Evolutionary conservation across 1,284 basidiomycete species (phyloP).

Genomic region (Spongiforma sp.): DNA sequence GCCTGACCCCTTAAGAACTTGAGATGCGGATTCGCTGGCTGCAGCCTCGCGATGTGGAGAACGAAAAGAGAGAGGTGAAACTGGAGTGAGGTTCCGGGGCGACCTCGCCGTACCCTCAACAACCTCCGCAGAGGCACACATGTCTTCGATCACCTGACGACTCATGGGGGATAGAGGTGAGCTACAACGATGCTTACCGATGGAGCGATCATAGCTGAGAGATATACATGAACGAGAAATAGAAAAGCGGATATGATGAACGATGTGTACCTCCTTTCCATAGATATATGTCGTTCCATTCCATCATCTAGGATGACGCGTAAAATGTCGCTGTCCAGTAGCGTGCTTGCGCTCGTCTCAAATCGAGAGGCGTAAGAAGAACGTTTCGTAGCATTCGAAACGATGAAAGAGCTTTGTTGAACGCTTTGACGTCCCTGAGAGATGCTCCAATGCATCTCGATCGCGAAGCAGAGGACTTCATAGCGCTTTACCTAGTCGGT

Average conservation of each 20-base stretch:
- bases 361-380: neutral
- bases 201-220: slow-evolving; percentile 9
- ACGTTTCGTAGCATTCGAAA: slow-evolving; percentile 11
- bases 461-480: slow-evolving; percentile 37
- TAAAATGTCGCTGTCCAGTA: slow-evolving; percentile 23
- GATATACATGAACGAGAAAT: slow-evolving; percentile 3
- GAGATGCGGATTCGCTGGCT: too few species aligned
- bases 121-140: slow-evolving; percentile 5
- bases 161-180: slow-evolving; percentile 27
- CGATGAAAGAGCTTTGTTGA: slow-evolving; percentile 28
- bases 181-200: neutral
- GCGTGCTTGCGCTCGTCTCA: neutral
- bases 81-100: neutral
- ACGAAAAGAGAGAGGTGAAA: neutral
- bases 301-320: slow-evolving; percentile 23
- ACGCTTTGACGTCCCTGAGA: slow-evolving; percentile 1
- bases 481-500: slow-evolving; percentile 30
- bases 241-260: neutral
- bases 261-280: slow-evolving; percentile 15
- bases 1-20: too few species aligned
- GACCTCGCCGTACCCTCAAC: slow-evolving; percentile 1
- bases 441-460: slow-evolving; percentile 32
- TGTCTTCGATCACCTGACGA: slow-evolving; percentile 23
- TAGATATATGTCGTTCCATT: neutral
- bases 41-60: neutral